Evolutionary conservation across 805 yeast genomes (phyloP), one percentile per base, ranked within the genome.

Genomic region (Ascoidea tarda): DNA sequence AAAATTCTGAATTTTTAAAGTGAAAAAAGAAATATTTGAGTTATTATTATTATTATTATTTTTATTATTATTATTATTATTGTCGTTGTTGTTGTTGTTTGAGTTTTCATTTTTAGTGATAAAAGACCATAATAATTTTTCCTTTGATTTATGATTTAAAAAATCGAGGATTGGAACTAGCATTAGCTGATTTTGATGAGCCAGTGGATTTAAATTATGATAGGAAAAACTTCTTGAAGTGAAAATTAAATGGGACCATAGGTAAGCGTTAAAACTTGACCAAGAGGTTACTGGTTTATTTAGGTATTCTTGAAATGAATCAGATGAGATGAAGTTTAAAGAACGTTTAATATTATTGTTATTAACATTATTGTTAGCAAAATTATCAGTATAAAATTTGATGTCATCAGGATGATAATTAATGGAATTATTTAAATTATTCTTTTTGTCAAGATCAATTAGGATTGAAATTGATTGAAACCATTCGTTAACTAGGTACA

Each of bases 141-240:
- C 69, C 38, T 62, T 66, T 6, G 82, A 79, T 54, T 75, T 67
- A 65, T 90, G 97, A 61, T 90, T 90, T 51, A 89, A 66, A 16
- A 87, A 66, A 62, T 90, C 97, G 12, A 87, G 74, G 8, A 90
- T 61, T 1, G 97, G 97, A 28, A 84, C 65, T 31, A 90, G 68
- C 72, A 90, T 81, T 5, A 86, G 87, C 55, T 75, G 77, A 46
- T 67, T 66, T 1, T 50, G 48, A n/a, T 68, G 51, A 55, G 73
- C 75, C 1, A 60, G 63, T 21, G 64, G 58, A 6, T 64, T 63
- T 12, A 60, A 54, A 5, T 71, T 64, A 45, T 62, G 58, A 50
- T 77, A 74, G 1, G 96, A 96, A 62, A 90, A 90, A 0, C 93
- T 84, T 57, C 97, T 74, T 1, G 96, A 82, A 8, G 81, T 74